Base-by-base conservation (phyloP, 2,329 filamentous ascomycete species). In the Chaetomium globosum region DNA sequence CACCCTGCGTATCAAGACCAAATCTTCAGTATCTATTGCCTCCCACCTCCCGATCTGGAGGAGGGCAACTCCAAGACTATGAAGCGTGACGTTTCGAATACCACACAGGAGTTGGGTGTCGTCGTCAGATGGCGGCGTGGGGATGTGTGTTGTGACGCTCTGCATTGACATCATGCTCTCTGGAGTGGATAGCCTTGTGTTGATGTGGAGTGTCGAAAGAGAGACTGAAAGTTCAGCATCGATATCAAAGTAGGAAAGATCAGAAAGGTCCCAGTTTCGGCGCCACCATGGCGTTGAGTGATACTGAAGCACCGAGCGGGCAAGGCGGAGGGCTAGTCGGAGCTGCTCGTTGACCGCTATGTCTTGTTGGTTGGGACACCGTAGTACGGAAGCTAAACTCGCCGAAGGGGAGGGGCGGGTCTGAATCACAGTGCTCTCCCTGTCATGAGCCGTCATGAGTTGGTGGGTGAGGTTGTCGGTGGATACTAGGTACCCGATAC, bases 31-130 rank as follows among this genome's bases (percentile, higher is more conserved):
- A 16, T 63, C 61, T 13, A 63, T 4, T 3, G 10, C 5, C 21
- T 57, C 53, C 61, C 61, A 63, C n/a, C 53, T 46, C 10, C 61
- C 53, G 21, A 63, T 63, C 21, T 57, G 53, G 12, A 63, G 53
- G n/a, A 63, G 10, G 3, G 60, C 60, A 4, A 30, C 60, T 12
- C 60, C 60, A 4, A 63, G 60, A 3, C 43, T 63, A 46, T 63
- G 21, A 1, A 63, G 12, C 1, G 60, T 57, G 23, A 39, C 28
- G 19, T 63, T 63, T 5, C 53, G 52, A 30, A 63, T 63, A 6
- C 60, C 60, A 16, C 30, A 52, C 6, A 57, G 10, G 2, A 56
- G 8, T 19, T 63, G 19, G 6, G 30, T 30, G 7, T 57, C 53
- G n/a, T 57, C 30, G n/a, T 57, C 39, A 48, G 23, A 23, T 8